Percentiles rank a stretch among this genome's conserved stretches.
Evolutionary conservation across 177 flowering plant species (phyloP).

Genomic region (Vitis hybrid): DNA sequence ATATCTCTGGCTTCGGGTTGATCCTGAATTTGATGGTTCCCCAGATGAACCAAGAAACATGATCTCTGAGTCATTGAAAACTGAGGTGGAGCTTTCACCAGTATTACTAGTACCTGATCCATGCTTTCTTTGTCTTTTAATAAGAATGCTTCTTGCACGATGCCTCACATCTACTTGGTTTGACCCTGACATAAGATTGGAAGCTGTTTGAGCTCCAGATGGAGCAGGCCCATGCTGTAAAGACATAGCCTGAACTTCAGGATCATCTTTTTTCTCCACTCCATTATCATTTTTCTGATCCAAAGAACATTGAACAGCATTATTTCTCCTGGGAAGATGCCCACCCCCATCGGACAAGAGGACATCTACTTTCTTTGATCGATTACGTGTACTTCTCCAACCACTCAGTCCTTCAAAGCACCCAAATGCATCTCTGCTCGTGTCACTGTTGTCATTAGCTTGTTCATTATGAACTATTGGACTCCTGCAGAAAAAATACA

Average conservation of each 20-base stretch:
- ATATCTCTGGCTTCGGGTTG: conserved; percentile 27
- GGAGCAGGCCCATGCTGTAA: conserved; percentile 10
- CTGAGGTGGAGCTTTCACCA: conserved; percentile 43
- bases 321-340: conserved; percentile 11
- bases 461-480: conserved; percentile 19
- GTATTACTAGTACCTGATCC: conserved; percentile 20
- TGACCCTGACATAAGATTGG: conserved; percentile 16
- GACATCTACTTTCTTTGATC: conserved; percentile 22
- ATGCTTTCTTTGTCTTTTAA: conserved; percentile 49
- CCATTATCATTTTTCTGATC: conserved; percentile 14
- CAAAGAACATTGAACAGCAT: conserved; percentile 8
- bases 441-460: conserved; percentile 20
- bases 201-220: conserved; percentile 19
- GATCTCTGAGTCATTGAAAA: conserved; percentile 41
- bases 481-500: conserved; percentile 29
- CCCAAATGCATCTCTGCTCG: conserved; percentile 10
- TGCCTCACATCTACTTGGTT: conserved; percentile 18
- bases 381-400: conserved; percentile 60
- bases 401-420: conserved; percentile 40
- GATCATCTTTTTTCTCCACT: conserved; percentile 13
- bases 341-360: conserved; percentile 21
- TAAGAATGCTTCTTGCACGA: conserved; percentile 11
- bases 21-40: conserved; percentile 38
- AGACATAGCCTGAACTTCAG: conserved; percentile 17
- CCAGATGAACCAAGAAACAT: conserved; percentile 38